Evolutionary conservation across 23 red algal species (phyloP).

Genomic region (Chondrus crispus): DNA sequence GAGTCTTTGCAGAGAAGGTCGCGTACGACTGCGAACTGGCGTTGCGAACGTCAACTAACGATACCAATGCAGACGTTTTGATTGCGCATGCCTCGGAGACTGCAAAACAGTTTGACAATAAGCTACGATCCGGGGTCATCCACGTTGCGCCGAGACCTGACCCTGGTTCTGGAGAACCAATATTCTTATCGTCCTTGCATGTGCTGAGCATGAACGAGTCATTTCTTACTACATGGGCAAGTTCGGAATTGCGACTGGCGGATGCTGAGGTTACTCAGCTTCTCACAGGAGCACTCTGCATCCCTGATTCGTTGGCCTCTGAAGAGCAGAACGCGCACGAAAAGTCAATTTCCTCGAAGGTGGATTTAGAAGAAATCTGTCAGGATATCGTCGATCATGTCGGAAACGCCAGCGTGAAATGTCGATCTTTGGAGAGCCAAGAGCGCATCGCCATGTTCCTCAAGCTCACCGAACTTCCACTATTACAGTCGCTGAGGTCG

Average conservation of each 20-base stretch:
- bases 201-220: constrained; percentile 59
- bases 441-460: constrained; percentile 52
- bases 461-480: constrained; percentile 42
- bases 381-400: constrained; percentile 63
- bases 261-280: constrained; percentile 19
- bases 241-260: constrained; percentile 55
- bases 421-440: constrained; percentile 25
- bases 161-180: background rate
- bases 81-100: constrained; percentile 65
- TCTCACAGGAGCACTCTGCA: constrained; percentile 12
- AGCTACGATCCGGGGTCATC: constrained; percentile 46
- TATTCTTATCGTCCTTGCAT: constrained; percentile 42
- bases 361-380: constrained; percentile 27
- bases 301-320: background rate
- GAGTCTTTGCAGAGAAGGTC: constrained; percentile 71
- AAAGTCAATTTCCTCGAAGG: background rate
- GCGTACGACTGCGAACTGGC: constrained; percentile 63
- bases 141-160: background rate
- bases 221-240: constrained; percentile 57
- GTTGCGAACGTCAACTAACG: constrained; percentile 34
- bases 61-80: constrained; percentile 45
- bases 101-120: constrained; percentile 62
- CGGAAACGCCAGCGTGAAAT: constrained; percentile 54
- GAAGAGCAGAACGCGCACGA: background rate
- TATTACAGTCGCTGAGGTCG: constrained; percentile 40